Base-by-base conservation (phyloP, 345 rosid genomes). In the Populus alba region DNA sequence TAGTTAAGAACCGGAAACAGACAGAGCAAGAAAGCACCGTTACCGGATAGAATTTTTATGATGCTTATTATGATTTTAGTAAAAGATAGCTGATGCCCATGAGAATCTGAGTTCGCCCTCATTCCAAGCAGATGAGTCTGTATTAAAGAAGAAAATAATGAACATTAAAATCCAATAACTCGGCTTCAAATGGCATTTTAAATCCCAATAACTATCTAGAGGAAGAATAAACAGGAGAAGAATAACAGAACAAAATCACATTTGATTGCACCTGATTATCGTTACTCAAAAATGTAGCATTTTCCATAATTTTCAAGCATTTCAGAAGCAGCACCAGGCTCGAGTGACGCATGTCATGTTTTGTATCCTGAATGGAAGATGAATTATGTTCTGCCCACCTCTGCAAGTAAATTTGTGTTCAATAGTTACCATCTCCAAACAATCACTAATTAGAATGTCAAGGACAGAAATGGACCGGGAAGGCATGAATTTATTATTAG, bases 251-350 rank as follows among this genome's bases (percentile, higher is more conserved):
- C 73, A 73, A 75, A 71, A 38, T 41, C 22, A 68, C 35, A 41
- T 51, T 67, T 67, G 5, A 43, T 65, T 31, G 70, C 85, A 94
- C 99, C 97, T 95, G 99, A 80, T 95, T 95, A 71, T 91, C 95
- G 75, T 88, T 87, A 84, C 97, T 95, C 10, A 92, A 88, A 84
- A 93, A 89, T 47, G 97, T 92, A 61, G 98, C 96, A 88, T 95
- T 95, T 85, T 95, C 99, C 99, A 95, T 92, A 80, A 93, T 93
- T 86, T 89, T 95, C 85, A 93, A 80, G 87, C 94, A 92, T 90
- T 91, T 93, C 41, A 90, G 79, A 66, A 95, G 95, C 74, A 91
- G 76, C 70, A 84, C 83, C 68, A 88, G 83, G 84, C 87, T 89
- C 68, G 86, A 84, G 83, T 83, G 78, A 80, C 82, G 69, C 75